These are phyloP conservation scores for Corynascus novoguineensis DNA, from an alignment of 495 filamentous ascomycete genomes.

Conservation along the genomic window DNA sequence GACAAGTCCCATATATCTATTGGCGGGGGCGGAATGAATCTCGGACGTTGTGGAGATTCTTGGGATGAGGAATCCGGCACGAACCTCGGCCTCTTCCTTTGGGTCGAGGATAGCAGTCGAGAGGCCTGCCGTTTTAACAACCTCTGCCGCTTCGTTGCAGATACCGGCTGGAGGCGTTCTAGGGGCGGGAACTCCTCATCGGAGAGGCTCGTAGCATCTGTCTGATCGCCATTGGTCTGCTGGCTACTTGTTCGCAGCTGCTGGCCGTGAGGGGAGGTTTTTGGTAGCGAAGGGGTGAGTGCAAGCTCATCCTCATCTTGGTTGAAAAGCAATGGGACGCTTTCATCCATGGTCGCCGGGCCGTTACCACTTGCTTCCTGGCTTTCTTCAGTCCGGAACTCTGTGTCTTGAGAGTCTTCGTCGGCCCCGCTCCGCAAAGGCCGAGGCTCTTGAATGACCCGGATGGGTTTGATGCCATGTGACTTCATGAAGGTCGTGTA, in stretches of 20 bases:
- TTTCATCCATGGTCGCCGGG: slow-evolving; percentile 24
- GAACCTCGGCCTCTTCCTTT: slow-evolving; percentile 20
- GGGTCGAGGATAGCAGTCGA: slow-evolving; percentile 13
- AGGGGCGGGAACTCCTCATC: slow-evolving; percentile 39
- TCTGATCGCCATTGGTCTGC: slow-evolving; percentile 19
- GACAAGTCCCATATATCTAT: slow-evolving; percentile 18
- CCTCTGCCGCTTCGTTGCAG: slow-evolving; percentile 5
- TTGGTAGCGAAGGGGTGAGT: slow-evolving; percentile 25
- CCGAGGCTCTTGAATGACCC: slow-evolving; percentile 37
- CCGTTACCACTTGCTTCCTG: slow-evolving; percentile 28
- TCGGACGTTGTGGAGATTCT: slow-evolving; percentile 19
- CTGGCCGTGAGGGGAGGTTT: slow-evolving; percentile 20
- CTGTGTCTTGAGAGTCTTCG: slow-evolving; percentile 47
- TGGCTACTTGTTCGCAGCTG: slow-evolving; percentile 24
- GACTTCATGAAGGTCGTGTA: slow-evolving; percentile 57
- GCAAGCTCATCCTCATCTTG: slow-evolving; percentile 28
- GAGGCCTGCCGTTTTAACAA: slow-evolving; percentile 22
- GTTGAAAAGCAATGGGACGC: slow-evolving; percentile 21
- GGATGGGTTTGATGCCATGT: slow-evolving; percentile 58
- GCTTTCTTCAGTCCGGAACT: slow-evolving; percentile 46
- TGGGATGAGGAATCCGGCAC: slow-evolving; percentile 15
- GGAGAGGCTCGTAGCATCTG: slow-evolving; percentile 28
- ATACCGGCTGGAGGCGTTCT: slow-evolving; percentile 21
- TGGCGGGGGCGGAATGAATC: slow-evolving; percentile 11
- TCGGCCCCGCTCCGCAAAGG: slow-evolving; percentile 23